These are phyloP conservation scores for Trichoderma sp. DNA, from an alignment of 2,329 filamentous ascomycete species.

Conservation along the genomic window DNA sequence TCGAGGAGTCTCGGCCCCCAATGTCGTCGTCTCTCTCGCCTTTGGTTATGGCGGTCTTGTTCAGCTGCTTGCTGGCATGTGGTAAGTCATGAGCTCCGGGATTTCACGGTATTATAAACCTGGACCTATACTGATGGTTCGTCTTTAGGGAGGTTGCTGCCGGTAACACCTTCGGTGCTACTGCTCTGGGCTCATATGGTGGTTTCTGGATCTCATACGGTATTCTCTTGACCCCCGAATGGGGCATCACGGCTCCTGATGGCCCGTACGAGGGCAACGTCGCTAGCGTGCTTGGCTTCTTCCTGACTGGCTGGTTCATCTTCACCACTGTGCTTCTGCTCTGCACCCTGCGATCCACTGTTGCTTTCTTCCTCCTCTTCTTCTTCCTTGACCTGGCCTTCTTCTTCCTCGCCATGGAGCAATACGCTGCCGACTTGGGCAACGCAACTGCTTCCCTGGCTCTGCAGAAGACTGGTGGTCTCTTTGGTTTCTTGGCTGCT, in stretches of 20 bases:
- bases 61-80: constrained; percentile 82
- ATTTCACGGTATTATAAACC: neutral
- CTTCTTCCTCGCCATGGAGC: constrained; percentile 65
- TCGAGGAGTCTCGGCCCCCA: constrained; percentile 57
- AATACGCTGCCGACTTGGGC: constrained; percentile 55
- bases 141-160: constrained; percentile 73
- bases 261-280: constrained; percentile 46
- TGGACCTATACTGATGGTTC: constrained; percentile 19
- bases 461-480: constrained; percentile 68
- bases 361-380: constrained; percentile 77
- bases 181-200: constrained; percentile 75
- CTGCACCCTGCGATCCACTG: constrained; percentile 72
- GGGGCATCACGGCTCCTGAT: constrained; percentile 51
- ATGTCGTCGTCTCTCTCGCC: constrained; percentile 66
- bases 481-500: constrained; percentile 76
- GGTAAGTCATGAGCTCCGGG: constrained; percentile 52
- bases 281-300: constrained; percentile 66
- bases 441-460: constrained; percentile 42
- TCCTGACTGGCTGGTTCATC: constrained; percentile 79
- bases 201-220: constrained; percentile 80
- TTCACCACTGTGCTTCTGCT: constrained; percentile 74
- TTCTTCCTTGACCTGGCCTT: constrained; percentile 74
- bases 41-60: constrained; percentile 75
- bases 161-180: constrained; percentile 85
- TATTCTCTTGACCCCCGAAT: constrained; percentile 67